A percentile compares a stretch with the other conserved stretches of the same genome.
Evolutionary conservation across 1,139 yeast species (phyloP).

Genomic region (Blastobotrys illinoisensis): DNA sequence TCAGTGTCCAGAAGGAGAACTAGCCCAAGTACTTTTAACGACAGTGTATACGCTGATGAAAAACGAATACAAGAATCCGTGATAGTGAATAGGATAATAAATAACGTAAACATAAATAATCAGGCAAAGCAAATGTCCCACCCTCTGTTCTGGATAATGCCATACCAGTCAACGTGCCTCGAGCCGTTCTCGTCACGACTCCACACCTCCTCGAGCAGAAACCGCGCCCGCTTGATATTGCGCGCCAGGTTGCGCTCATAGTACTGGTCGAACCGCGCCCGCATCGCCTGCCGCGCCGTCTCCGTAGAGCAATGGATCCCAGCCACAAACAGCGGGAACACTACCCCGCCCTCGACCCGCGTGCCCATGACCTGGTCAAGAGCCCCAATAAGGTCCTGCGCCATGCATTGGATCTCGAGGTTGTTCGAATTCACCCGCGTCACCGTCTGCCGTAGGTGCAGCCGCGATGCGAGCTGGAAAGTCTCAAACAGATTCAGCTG

Average conservation of each 20-base stretch:
- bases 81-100: too few species aligned
- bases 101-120: slow-evolving; percentile 3
- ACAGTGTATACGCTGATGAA: too few species aligned
- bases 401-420: slow-evolving; percentile 57
- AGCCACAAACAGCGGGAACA: slow-evolving; percentile 72
- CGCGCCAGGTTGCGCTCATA: slow-evolving; percentile 61
- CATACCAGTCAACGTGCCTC: slow-evolving; percentile 60
- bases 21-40: too few species aligned
- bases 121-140: slow-evolving; percentile 79
- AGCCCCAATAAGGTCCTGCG: slow-evolving; percentile 50
- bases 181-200: slow-evolving; percentile 42
- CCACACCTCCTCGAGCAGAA: slow-evolving; percentile 59
- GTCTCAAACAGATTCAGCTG: slow-evolving; percentile 69
- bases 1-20: too few species aligned
- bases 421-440: slow-evolving; percentile 56
- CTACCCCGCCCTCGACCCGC: slow-evolving; percentile 63
- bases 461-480: slow-evolving; percentile 62
- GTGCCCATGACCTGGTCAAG: slow-evolving; percentile 61
- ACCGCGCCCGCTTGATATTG: slow-evolving; percentile 56
- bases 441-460: slow-evolving; percentile 63
- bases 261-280: slow-evolving; percentile 48
- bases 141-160: slow-evolving; percentile 56
- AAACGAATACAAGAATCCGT: too few species aligned
- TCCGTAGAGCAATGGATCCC: slow-evolving; percentile 60
- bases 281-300: slow-evolving; percentile 43